Base-by-base conservation (phyloP, 192 early-diverging fungal genomes). In the Funneliformis geosporum region DNA sequence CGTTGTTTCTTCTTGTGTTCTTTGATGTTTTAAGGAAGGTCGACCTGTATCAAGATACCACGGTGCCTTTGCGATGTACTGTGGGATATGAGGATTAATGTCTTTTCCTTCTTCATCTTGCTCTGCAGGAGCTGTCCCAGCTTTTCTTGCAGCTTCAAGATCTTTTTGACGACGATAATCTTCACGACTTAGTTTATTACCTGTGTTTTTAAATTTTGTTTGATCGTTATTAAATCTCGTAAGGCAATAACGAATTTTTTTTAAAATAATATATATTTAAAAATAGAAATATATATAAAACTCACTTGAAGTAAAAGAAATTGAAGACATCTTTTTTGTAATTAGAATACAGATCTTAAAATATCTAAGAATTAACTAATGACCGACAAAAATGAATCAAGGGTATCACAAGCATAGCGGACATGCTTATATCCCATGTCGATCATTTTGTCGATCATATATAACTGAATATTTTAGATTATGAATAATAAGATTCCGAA, bases 41-140 rank as follows among this genome's bases (percentile, higher is more conserved):
- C 93, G 85, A 16, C 94, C 95, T 16, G 91, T 91, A 80, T 93
- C 92, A 61, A 95, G 85, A 82, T 95, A 95, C 94, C 88, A 99
- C 81, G 98, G 98, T 64, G 96, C 96, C 60, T 97, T 91, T 12
- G 94, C 92, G 86, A 98, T 98, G 84, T 94, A 98, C 75, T 97
- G 91, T 7, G 98, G 98, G 65, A 98, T 99, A 82, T 99, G 97
- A 23, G 98, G 98, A 83, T 99, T 99, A 88, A 99, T 98, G 80
- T 95, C 94, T 28, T 91, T 91, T 47, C 97, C 98, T 55, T 94
- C 92, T 33, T 92, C 93, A 84, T 96, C 95, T 5, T 92, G 84
- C 67, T 93, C 95, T 21, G 95, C 91, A 27, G 95, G 92, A 11
- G 94, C 94, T 40, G 94, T 95, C 78, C 95, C 95, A 8, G 97